Percentiles rank a stretch among this genome's conserved stretches.
These are phyloP conservation scores for Clonostachys chloroleuca DNA, from an alignment of 2,329 filamentous ascomycete species.

Conservation along the genomic window DNA sequence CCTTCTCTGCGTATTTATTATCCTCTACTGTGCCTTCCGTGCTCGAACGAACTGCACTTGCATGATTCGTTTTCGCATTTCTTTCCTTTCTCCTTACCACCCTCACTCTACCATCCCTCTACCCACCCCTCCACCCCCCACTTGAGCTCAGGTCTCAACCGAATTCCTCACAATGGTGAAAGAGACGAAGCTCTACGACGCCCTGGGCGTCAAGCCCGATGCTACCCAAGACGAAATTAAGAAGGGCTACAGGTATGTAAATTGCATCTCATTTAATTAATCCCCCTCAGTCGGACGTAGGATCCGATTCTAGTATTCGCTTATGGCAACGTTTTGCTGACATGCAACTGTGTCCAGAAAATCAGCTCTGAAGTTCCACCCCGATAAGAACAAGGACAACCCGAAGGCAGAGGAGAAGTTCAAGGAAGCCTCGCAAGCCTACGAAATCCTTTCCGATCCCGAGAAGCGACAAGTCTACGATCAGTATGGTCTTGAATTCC, in stretches of 20 bases:
- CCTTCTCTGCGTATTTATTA: neutral
- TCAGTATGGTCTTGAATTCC: conserved; percentile 88
- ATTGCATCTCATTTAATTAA: neutral
- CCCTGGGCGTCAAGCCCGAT: conserved; percentile 71
- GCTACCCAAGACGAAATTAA: conserved; percentile 94
- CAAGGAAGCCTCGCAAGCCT: conserved; percentile 96
- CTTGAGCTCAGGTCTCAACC: neutral
- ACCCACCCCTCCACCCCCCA: neutral
- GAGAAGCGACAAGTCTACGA: conserved; percentile 97
- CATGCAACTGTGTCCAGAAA: conserved; percentile 51
- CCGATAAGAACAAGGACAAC: conserved; percentile 97
- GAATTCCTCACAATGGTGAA: conserved; percentile 64
- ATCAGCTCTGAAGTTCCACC: conserved; percentile 86
- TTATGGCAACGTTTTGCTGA: conserved; percentile 20
- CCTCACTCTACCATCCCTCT: neutral
- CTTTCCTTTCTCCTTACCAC: neutral
- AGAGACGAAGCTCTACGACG: conserved; percentile 94
- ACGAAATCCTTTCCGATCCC: conserved; percentile 95
- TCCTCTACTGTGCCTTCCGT: neutral
- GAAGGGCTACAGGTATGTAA: conserved; percentile 79
- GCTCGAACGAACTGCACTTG: neutral
- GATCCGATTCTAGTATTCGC: neutral
- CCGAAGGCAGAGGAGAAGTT: conserved; percentile 85
- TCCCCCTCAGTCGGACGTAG: too few relatives aligned
- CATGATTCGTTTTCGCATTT: neutral